These are phyloP conservation scores for Centaurea solstitialis DNA, from an alignment of 129 eudicot species.

Conservation along the genomic window DNA sequence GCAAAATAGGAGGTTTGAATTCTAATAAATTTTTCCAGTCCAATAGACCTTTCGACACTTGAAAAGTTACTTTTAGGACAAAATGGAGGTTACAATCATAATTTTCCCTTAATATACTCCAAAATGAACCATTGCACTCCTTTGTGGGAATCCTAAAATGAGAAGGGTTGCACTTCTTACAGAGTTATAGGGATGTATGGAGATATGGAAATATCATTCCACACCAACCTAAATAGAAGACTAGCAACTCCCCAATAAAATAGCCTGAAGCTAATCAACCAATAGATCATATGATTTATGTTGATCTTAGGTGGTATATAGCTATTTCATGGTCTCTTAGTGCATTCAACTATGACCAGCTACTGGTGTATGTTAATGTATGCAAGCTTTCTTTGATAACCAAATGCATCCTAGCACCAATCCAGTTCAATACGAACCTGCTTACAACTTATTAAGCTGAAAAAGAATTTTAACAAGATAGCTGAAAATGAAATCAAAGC, in stretches of 20 bases:
- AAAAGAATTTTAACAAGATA: neutral
- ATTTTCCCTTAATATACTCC: neutral
- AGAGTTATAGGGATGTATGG: too few relatives aligned
- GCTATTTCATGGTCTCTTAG: neutral
- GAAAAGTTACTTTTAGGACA: neutral
- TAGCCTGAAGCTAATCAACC: neutral
- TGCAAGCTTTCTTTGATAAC: too few relatives aligned
- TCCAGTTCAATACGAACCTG: too few relatives aligned
- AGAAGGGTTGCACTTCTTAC: neutral
- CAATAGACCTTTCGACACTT: neutral
- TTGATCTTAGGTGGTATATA: neutral
- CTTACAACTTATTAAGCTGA: too few relatives aligned
- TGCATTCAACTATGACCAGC: neutral
- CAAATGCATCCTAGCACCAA: conserved; percentile 8
- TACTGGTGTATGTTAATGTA: too few relatives aligned
- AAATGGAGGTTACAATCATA: neutral
- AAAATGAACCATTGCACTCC: too few relatives aligned
- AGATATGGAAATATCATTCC: neutral
- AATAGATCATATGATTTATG: neutral
- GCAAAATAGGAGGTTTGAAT: neutral
- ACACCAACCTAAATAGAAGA: neutral
- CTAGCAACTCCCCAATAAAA: neutral
- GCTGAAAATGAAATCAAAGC: neutral
- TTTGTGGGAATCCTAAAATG: neutral
- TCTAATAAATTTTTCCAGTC: neutral